Conservation (phyloP, 2,329 filamentous ascomycete genomes). For the Fusarium virguliforme region DNA sequence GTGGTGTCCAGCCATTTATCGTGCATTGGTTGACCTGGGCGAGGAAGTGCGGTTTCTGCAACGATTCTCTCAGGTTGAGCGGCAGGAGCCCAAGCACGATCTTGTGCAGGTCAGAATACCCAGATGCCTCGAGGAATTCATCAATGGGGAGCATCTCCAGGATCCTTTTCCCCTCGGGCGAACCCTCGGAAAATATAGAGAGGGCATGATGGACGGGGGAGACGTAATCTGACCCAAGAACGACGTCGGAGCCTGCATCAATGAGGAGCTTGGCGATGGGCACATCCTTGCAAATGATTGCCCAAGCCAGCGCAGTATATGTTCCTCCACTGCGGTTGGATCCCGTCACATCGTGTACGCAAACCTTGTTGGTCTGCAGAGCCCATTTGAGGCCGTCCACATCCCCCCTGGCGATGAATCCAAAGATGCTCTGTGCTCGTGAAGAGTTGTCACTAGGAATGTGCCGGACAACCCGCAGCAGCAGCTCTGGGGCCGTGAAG, state of each 20-base stretch:
- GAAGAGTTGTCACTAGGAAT: not conserved
- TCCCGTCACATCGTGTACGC: not conserved
- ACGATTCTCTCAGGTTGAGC: conserved; percentile 17
- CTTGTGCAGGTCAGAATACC: conserved; percentile 8
- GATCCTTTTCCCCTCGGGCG: not conserved
- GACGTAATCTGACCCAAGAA: not conserved
- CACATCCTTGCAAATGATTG: not conserved
- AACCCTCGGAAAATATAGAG: not conserved
- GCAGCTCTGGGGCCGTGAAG: not conserved
- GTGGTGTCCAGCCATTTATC: conserved; percentile 12
- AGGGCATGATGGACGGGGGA: not conserved
- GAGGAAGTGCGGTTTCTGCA: conserved; percentile 6
- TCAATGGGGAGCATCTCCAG: conserved; percentile 8
- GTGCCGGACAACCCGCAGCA: not conserved
- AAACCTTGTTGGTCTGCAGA: not conserved
- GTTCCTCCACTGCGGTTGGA: not conserved
- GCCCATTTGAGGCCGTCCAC: not conserved
- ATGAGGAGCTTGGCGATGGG: not conserved
- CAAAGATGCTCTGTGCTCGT: not conserved
- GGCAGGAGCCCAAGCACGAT: conserved; percentile 13
- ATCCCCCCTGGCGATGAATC: not conserved
- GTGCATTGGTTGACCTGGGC: conserved; percentile 15
- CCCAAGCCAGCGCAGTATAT: not conserved
- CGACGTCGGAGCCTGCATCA: not conserved
- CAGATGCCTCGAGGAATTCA: not conserved